These are phyloP conservation scores for Mucor mucedo DNA, from an alignment of 371 early-diverging fungal genomes.

Conservation along the genomic window DNA sequence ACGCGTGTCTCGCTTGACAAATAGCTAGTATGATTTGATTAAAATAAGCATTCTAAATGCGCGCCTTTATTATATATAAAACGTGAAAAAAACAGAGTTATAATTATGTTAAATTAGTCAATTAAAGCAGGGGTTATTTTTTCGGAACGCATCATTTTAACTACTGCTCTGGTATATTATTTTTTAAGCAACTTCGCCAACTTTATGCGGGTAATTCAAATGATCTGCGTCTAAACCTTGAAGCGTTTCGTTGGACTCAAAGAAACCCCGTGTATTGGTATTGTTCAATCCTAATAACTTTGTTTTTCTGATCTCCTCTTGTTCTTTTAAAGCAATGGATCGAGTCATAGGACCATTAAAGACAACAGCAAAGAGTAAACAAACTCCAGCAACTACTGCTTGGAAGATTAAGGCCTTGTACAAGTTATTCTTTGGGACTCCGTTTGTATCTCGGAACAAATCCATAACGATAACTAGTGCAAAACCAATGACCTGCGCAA, in stretches of 20 bases:
- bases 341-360: conserved; percentile 45
- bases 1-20: no score
- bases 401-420: conserved; percentile 44
- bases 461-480: conserved; percentile 43
- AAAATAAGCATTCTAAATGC: no score
- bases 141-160: no score
- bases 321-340: conserved; percentile 11
- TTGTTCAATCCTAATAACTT: background rate
- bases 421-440: conserved; percentile 44
- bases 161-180: background rate
- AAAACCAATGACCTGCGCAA: conserved; percentile 39
- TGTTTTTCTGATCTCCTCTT: conserved; percentile 4
- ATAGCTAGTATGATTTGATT: no score
- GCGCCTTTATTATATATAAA: no score
- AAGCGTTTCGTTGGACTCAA: background rate
- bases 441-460: conserved; percentile 40
- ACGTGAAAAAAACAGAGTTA: no score
- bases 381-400: conserved; percentile 36
- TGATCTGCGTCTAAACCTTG: background rate
- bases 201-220: background rate
- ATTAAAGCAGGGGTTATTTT: background rate
- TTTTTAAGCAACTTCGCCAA: background rate
- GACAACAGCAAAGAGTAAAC: conserved; percentile 33
- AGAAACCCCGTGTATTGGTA: background rate
- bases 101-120: no score